Evolutionary conservation across 2,329 filamentous ascomycete species (phyloP).

Genomic region (Cercospora nicotianae): DNA sequence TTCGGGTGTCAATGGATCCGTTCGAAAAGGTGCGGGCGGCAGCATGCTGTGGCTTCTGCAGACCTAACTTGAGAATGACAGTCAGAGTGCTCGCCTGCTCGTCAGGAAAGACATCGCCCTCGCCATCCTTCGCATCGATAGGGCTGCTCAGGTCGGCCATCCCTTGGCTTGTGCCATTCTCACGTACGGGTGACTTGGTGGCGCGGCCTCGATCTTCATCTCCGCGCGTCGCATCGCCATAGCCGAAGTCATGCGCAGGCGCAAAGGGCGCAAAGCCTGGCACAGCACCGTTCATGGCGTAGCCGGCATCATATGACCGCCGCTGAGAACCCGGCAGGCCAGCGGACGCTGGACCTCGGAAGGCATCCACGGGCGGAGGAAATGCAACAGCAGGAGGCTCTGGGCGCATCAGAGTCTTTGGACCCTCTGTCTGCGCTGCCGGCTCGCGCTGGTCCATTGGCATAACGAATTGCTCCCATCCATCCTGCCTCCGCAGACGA

Average conservation of each 20-base stretch:
- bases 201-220: slow-evolving; percentile 35
- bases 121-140: slow-evolving; percentile 28
- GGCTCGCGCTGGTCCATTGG: slow-evolving; percentile 69
- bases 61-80: slow-evolving; percentile 50
- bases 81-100: slow-evolving; percentile 54
- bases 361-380: slow-evolving; percentile 28
- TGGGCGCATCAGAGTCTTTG: slow-evolving; percentile 48
- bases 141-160: slow-evolving; percentile 12
- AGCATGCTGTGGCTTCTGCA: slow-evolving; percentile 40
- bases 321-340: slow-evolving; percentile 24
- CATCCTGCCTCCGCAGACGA: slow-evolving; percentile 70
- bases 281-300: slow-evolving; percentile 32
- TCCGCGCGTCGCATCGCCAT: slow-evolving; percentile 29
- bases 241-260: slow-evolving; percentile 21
- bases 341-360: slow-evolving; percentile 31
- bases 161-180: slow-evolving; percentile 25
- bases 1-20: slow-evolving; percentile 56
- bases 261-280: slow-evolving; percentile 29
- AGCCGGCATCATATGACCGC: slow-evolving; percentile 32
- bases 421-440: slow-evolving; percentile 71
- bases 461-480: slow-evolving; percentile 79
- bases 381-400: slow-evolving; percentile 43
- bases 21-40: slow-evolving; percentile 56
- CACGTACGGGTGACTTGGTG: slow-evolving; percentile 35
- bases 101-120: slow-evolving; percentile 53